Conservation (phyloP, 2,329 filamentous ascomycete species). For the Simplicillium aogashimaense region DNA sequence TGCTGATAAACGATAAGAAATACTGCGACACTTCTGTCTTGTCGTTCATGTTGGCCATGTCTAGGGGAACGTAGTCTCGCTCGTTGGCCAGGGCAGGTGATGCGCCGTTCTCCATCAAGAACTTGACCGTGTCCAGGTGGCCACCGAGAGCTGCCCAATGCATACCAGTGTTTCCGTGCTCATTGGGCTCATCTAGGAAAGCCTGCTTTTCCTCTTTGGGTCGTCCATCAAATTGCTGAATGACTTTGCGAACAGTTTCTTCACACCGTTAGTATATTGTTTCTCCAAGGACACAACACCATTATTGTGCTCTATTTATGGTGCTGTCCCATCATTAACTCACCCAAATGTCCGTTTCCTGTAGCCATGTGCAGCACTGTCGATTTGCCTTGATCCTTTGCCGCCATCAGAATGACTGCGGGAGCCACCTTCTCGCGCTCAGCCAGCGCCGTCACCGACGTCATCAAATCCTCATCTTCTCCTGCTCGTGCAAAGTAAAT, state of each 20-base stretch:
- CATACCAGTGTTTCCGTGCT: slow-evolving; percentile 78
- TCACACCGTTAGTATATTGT: neutral
- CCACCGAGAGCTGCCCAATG: slow-evolving; percentile 93
- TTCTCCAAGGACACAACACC: neutral
- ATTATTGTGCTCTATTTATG: neutral
- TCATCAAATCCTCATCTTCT: slow-evolving; percentile 59
- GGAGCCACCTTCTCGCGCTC: slow-evolving; percentile 48
- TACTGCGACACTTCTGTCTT: slow-evolving; percentile 56
- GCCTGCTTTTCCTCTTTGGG: slow-evolving; percentile 31
- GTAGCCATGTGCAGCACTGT: slow-evolving; percentile 87
- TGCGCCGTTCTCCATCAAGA: slow-evolving; percentile 66
- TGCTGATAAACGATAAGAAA: slow-evolving; percentile 39
- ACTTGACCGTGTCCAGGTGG: slow-evolving; percentile 70
- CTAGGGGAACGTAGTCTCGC: slow-evolving; percentile 72
- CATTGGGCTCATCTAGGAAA: slow-evolving; percentile 62
- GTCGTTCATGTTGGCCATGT: slow-evolving; percentile 61
- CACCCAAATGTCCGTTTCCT: slow-evolving; percentile 80
- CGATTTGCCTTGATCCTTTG: slow-evolving; percentile 65
- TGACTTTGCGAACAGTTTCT: slow-evolving; percentile 35
- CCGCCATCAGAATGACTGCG: slow-evolving; percentile 57
- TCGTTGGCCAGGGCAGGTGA: slow-evolving; percentile 71
- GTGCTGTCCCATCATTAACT: slow-evolving; percentile 8
- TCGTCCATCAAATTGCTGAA: slow-evolving; percentile 30
- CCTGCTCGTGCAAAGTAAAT: slow-evolving; percentile 77
- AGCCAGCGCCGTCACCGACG: slow-evolving; percentile 47